Evolutionary conservation across 192 early-diverging fungal species (phyloP).

Genomic region (Linnemannia elongata): DNA sequence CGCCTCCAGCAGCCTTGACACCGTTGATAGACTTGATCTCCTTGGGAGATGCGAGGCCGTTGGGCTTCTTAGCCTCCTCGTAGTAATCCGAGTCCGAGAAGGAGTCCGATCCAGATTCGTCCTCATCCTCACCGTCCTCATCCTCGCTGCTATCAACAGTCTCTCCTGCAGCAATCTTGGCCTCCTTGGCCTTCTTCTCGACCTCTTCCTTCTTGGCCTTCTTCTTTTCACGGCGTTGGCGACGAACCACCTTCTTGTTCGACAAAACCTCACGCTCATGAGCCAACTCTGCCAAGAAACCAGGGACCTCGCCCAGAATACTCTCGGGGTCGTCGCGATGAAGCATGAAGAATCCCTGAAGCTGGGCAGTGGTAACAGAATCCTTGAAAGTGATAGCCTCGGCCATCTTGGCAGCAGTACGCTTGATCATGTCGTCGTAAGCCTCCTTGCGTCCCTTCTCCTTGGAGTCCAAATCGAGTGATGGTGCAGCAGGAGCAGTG

Average conservation of each 20-base stretch:
- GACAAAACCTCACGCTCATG: constrained; percentile 31
- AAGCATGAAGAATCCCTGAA: constrained; percentile 57
- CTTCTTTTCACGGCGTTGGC: constrained; percentile 33
- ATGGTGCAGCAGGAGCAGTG: neutral
- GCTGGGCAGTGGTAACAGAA: constrained; percentile 45
- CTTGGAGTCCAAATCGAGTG: constrained; percentile 22
- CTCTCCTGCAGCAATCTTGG: constrained; percentile 27
- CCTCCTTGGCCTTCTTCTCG: constrained; percentile 50
- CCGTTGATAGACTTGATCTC: neutral
- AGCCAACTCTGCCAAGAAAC: constrained; percentile 33
- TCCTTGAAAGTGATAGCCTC: constrained; percentile 34
- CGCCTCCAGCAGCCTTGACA: neutral
- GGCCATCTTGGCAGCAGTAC: constrained; percentile 30
- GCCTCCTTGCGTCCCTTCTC: constrained; percentile 42
- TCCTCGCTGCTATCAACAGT: constrained; percentile 30
- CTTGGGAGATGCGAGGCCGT: neutral
- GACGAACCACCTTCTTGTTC: constrained; percentile 33
- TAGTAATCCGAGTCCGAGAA: constrained; percentile 44
- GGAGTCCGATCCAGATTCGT: constrained; percentile 29
- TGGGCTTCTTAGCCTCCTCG: constrained; percentile 27
- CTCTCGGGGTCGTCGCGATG: constrained; percentile 53
- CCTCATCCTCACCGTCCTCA: constrained; percentile 13
- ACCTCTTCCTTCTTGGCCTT: constrained; percentile 41
- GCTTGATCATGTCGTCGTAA: constrained; percentile 43
- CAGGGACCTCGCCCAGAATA: constrained; percentile 43